Conservation (phyloP, 2,329 filamentous ascomycete genomes). For the Penicillium polonicum region DNA sequence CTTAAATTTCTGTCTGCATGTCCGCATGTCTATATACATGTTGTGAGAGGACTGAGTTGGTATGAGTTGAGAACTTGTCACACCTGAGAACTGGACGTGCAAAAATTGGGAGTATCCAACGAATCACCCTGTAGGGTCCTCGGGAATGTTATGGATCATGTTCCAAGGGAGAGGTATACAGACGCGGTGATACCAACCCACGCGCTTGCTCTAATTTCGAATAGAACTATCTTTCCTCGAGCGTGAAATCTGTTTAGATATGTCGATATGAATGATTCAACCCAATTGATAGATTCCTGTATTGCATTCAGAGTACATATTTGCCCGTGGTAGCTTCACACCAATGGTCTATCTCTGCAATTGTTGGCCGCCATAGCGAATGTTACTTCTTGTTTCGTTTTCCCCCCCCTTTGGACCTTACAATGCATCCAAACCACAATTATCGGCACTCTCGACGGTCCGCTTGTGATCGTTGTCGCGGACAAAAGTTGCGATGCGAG, state of each 20-base stretch:
- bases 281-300: background rate
- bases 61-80: background rate
- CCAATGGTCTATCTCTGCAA: background rate
- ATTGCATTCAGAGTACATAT: conserved; percentile 3
- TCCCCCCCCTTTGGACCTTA: too few relatives aligned
- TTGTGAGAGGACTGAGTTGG: background rate
- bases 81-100: background rate
- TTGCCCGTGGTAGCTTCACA: background rate
- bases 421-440: conserved; percentile 20
- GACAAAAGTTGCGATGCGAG: conserved; percentile 26
- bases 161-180: background rate
- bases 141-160: background rate
- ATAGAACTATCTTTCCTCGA: conserved; percentile 2
- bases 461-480: conserved; percentile 26
- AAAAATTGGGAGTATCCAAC: background rate
- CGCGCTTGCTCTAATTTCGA: conserved; percentile 8
- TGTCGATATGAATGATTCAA: background rate
- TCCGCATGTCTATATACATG: conserved; percentile 5
- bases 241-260: conserved; percentile 2
- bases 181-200: conserved; percentile 7
- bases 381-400: too few relatives aligned
- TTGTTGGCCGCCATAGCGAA: background rate
- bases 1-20: conserved; percentile 3
- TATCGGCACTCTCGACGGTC: conserved; percentile 26
- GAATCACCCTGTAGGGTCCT: background rate